These are phyloP conservation scores for Fusarium paranaense DNA, from an alignment of 2,329 filamentous ascomycete species.

Conservation along the genomic window DNA sequence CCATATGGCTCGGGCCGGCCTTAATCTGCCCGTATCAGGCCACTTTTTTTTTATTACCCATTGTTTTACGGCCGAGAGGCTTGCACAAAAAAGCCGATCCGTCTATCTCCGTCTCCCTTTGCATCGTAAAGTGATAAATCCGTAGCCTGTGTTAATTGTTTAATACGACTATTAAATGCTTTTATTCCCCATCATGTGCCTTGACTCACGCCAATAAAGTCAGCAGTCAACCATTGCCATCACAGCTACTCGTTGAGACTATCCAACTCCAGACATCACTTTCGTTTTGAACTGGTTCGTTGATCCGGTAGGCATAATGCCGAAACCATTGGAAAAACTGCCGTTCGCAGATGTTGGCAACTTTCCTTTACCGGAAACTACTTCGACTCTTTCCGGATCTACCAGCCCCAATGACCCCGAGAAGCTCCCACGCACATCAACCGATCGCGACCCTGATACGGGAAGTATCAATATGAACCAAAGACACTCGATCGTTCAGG, in stretches of 20 bases:
- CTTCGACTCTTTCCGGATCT: not conserved
- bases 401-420: not conserved
- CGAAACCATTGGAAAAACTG: not conserved
- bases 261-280: not conserved
- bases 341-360: not conserved
- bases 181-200: not conserved
- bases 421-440: not conserved
- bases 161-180: not conserved
- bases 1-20: not conserved
- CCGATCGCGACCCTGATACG: not conserved
- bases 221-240: not conserved
- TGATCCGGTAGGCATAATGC: not conserved
- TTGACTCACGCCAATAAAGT: not conserved
- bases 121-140: not conserved
- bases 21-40: not conserved
- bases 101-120: not conserved
- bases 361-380: not conserved
- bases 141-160: not conserved
- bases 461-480: not conserved
- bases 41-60: not conserved
- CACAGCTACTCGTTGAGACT: not conserved
- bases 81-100: not conserved
- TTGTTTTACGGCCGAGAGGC: not conserved
- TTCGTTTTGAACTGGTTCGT: not conserved
- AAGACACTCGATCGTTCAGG: not conserved